phyloP scores from a whole-genome alignment of 179 eudicot genomes.

The Heliamphora pulchella region DNA sequence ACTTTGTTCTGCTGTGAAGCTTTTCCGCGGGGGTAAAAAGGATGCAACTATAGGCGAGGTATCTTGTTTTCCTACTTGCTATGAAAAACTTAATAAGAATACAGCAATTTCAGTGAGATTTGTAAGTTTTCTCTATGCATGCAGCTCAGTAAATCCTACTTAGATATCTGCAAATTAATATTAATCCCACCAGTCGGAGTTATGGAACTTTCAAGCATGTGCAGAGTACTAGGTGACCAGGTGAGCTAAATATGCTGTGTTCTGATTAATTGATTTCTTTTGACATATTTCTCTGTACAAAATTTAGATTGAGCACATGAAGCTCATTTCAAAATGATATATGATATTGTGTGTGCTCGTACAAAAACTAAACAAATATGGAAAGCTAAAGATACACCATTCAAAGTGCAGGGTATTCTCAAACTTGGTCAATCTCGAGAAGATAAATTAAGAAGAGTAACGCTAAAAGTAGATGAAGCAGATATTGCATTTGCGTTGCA shows the following conservation, averaged over 20 bases:
- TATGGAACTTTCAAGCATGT: slow-evolving; percentile 76
- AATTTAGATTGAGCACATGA: not conserved
- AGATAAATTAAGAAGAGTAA: slow-evolving; percentile 57
- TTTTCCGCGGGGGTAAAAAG: slow-evolving; percentile 43
- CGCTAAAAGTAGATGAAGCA: slow-evolving; percentile 67
- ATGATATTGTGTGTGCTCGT: too few relatives aligned
- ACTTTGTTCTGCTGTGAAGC: slow-evolving; percentile 61
- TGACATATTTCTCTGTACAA: too few relatives aligned
- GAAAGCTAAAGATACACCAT: slow-evolving; percentile 5
- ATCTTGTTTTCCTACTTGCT: slow-evolving; percentile 6
- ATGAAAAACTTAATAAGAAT: not conserved
- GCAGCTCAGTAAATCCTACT: slow-evolving; percentile 71
- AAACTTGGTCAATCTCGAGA: slow-evolving; percentile 66
- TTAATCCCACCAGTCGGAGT: slow-evolving; percentile 56
- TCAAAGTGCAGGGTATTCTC: slow-evolving; percentile 59
- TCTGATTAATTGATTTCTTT: not conserved
- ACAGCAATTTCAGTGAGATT: not conserved
- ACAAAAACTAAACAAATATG: too few relatives aligned
- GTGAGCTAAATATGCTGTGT: slow-evolving; percentile 25
- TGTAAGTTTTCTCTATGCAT: slow-evolving; percentile 8
- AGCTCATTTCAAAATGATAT: not conserved
- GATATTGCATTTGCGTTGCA: slow-evolving; percentile 83
- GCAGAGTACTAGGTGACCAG: slow-evolving; percentile 87
- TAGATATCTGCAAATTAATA: slow-evolving; percentile 60
- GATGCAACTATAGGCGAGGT: slow-evolving; percentile 56